Percentiles rank a stretch among this genome's conserved stretches.
These are phyloP conservation scores for Lipomyces japonicus DNA, from an alignment of 805 yeast genomes.

Conservation along the genomic window DNA sequence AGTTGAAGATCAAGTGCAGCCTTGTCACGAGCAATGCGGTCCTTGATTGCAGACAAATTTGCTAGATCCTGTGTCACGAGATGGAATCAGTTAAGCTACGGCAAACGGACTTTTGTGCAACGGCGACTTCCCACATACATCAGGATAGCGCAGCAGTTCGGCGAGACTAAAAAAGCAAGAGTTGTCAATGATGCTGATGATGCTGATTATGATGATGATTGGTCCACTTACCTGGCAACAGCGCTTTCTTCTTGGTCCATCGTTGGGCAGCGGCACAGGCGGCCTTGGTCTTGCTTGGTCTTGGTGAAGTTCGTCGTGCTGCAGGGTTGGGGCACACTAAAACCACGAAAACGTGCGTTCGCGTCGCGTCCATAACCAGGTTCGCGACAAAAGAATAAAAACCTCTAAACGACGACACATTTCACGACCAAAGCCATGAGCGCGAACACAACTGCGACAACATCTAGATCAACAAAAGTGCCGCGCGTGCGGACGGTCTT, in stretches of 20 bases:
- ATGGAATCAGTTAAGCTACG: neutral
- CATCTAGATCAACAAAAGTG: too few species aligned
- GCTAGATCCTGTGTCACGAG: slow-evolving; percentile 34
- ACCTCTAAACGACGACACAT: too few species aligned
- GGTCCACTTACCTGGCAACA: slow-evolving; percentile 21
- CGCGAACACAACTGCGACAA: too few species aligned
- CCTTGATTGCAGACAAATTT: slow-evolving; percentile 36
- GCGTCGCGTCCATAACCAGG: too few species aligned
- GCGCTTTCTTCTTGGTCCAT: slow-evolving; percentile 18
- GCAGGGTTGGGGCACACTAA: too few species aligned
- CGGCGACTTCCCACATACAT: slow-evolving; percentile 12
- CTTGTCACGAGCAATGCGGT: slow-evolving; percentile 52
- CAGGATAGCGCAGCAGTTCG: slow-evolving; percentile 30
- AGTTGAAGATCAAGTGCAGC: slow-evolving; percentile 71
- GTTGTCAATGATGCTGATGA: too few species aligned
- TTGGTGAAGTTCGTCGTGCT: too few species aligned
- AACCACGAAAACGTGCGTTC: too few species aligned
- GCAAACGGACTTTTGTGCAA: neutral
- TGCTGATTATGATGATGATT: too few species aligned
- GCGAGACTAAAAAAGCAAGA: slow-evolving; percentile 18
- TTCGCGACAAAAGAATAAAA: too few species aligned
- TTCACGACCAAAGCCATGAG: neutral
- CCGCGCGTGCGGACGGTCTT: too few species aligned
- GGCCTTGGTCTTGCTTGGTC: neutral
- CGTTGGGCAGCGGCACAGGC: too few species aligned